Evolutionary conservation across 176 grass and related monocot species (phyloP).

Genomic region (Dendrocalamus sinicus): DNA sequence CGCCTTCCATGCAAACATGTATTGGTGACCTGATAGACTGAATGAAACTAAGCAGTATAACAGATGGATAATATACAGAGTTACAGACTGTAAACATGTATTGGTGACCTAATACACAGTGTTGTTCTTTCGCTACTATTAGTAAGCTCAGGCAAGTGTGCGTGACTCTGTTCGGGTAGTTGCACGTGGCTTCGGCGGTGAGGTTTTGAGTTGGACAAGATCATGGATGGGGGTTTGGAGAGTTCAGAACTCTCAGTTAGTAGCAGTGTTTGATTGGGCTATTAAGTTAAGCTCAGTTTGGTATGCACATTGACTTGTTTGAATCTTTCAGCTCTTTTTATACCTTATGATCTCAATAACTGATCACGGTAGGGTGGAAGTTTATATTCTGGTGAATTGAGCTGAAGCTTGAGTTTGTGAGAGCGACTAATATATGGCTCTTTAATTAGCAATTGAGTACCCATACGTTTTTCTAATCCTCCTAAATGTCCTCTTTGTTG

Average conservation of each 20-base stretch:
- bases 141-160: not conserved
- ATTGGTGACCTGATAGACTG: too few relatives aligned
- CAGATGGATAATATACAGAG: too few relatives aligned
- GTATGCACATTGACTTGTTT: not conserved
- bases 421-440: not conserved
- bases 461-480: not conserved
- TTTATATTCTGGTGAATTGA: not conserved
- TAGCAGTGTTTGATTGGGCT: too few relatives aligned
- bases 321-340: conserved; percentile 7
- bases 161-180: not conserved
- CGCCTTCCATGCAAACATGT: too few relatives aligned
- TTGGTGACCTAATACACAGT: too few relatives aligned
- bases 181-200: not conserved
- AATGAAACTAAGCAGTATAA: too few relatives aligned
- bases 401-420: not conserved
- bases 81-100: too few relatives aligned
- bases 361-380: not conserved
- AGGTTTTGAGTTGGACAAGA: not conserved
- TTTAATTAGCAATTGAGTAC: not conserved
- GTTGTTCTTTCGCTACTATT: not conserved
- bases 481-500: not conserved
- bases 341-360: not conserved
- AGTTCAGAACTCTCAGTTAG: too few relatives aligned
- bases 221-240: too few relatives aligned
- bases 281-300: too few relatives aligned